Evolutionary conservation across 495 filamentous ascomycete genomes (phyloP).

Genomic region (Rostrohypoxylon terebratum): DNA sequence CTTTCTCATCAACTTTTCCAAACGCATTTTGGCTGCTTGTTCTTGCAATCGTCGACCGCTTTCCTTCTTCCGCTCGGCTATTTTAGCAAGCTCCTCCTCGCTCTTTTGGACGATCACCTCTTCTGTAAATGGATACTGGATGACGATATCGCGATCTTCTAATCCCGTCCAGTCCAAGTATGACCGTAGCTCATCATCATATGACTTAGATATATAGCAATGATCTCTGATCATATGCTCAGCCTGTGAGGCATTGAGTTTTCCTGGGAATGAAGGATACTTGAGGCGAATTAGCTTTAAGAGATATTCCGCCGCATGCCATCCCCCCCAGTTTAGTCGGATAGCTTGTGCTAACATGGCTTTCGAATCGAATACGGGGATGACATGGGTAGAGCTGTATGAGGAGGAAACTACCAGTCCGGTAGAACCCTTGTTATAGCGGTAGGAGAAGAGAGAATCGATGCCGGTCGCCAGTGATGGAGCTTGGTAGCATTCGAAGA

Average conservation of each 20-base stretch:
- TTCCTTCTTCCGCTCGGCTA: slow-evolving; percentile 93
- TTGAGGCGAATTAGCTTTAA: slow-evolving; percentile 91
- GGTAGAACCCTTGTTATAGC: slow-evolving; percentile 87
- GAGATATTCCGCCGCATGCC: slow-evolving; percentile 88
- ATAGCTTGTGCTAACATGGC: slow-evolving; percentile 84
- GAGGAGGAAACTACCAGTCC: slow-evolving; percentile 92
- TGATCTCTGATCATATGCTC: slow-evolving; percentile 89
- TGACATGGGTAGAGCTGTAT: slow-evolving; percentile 93
- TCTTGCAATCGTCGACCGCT: slow-evolving; percentile 91
- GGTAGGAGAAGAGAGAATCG: slow-evolving; percentile 94
- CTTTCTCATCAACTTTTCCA: slow-evolving; percentile 94
- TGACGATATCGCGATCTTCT: slow-evolving; percentile 85
- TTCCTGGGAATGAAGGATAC: slow-evolving; percentile 88
- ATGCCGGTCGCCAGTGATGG: slow-evolving; percentile 92
- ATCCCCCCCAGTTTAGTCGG: slow-evolving; percentile 93
- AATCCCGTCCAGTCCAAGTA: slow-evolving; percentile 90
- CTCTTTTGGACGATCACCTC: slow-evolving; percentile 88
- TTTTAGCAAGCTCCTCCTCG: slow-evolving; percentile 87
- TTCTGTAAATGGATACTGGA: slow-evolving; percentile 95
- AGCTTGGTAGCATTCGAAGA: slow-evolving; percentile 93
- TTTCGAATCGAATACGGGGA: slow-evolving; percentile 88
- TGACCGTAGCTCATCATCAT: slow-evolving; percentile 75
- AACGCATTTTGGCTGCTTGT: slow-evolving; percentile 94
- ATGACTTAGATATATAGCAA: slow-evolving; percentile 88
- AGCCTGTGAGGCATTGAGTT: slow-evolving; percentile 84